Conservation (phyloP, 1,139 yeast species). For the Geotrichum reessii region DNA sequence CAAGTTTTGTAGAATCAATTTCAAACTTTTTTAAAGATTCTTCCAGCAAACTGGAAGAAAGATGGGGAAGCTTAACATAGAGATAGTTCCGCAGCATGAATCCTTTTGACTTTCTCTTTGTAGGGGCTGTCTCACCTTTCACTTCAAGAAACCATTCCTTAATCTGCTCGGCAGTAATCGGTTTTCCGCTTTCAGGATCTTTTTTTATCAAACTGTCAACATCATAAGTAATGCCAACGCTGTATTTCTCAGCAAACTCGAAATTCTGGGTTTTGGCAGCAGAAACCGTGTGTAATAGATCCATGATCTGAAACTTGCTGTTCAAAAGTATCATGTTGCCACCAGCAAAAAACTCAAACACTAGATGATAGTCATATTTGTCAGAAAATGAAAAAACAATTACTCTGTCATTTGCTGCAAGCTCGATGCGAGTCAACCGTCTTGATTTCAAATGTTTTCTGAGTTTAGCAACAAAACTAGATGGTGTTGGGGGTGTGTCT, state of each 20-base stretch:
- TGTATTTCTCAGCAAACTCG: conserved; percentile 19
- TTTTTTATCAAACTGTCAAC: conserved; percentile 9
- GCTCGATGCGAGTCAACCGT: conserved; percentile 65
- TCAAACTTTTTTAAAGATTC: conserved; percentile 46
- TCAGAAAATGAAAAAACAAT: conserved; percentile 77
- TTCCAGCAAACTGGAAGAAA: conserved; percentile 73
- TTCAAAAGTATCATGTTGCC: conserved; percentile 78
- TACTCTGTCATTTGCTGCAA: conserved; percentile 73
- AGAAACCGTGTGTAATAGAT: conserved; percentile 37
- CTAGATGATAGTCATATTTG: conserved; percentile 64
- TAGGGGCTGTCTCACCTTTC: conserved; percentile 22
- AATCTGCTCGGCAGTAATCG: conserved; percentile 40
- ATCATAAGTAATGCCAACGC: conserved; percentile 24
- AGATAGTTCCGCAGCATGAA: conserved; percentile 65
- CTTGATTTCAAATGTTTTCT: conserved; percentile 82
- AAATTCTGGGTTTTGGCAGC: conserved; percentile 8
- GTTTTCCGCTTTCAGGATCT: not conserved
- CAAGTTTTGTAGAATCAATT: conserved; percentile 41
- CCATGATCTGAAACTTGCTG: conserved; percentile 52
- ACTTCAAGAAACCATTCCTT: conserved; percentile 47
- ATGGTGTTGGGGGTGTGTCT: conserved; percentile 73
- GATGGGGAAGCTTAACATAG: conserved; percentile 62
- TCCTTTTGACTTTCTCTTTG: conserved; percentile 28
- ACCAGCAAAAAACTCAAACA: conserved; percentile 88
- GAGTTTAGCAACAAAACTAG: conserved; percentile 76